Evolutionary conservation across 129 eudicot genomes (phyloP).

Genomic region (Flaveria bidentis): DNA sequence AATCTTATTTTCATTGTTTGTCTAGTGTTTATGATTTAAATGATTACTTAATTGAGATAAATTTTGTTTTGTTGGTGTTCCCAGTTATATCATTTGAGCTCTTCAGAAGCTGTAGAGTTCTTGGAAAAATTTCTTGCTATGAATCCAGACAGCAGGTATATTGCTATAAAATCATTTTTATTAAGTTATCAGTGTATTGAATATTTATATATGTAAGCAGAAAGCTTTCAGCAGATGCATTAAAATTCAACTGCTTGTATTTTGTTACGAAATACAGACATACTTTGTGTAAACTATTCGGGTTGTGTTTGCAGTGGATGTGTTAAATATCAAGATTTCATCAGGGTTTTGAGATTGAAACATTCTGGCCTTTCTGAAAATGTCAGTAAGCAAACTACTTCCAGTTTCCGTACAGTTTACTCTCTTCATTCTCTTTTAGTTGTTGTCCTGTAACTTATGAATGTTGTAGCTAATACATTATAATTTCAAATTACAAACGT

Average conservation of each 20-base stretch:
- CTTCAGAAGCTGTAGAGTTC: constrained; percentile 75
- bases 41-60: constrained; percentile 5
- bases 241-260: constrained; percentile 7
- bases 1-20: background rate
- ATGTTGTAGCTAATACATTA: background rate
- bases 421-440: too few species aligned
- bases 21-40: background rate
- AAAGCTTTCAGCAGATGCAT: background rate
- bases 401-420: constrained; percentile 6
- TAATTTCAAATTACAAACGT: background rate
- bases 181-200: background rate
- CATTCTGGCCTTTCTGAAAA: constrained; percentile 61
- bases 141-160: constrained; percentile 85
- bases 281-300: constrained; percentile 10
- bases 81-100: constrained; percentile 65
- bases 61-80: constrained; percentile 13
- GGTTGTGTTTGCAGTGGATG: constrained; percentile 57
- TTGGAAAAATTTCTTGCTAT: constrained; percentile 77
- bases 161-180: background rate
- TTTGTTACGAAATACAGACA: constrained; percentile 3
- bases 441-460: background rate
- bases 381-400: constrained; percentile 44
- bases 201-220: background rate
- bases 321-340: constrained; percentile 61
- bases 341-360: constrained; percentile 71